Evolutionary conservation across 2,329 filamentous ascomycete species (phyloP).

Genomic region (Leptosphaerulina australis): DNA sequence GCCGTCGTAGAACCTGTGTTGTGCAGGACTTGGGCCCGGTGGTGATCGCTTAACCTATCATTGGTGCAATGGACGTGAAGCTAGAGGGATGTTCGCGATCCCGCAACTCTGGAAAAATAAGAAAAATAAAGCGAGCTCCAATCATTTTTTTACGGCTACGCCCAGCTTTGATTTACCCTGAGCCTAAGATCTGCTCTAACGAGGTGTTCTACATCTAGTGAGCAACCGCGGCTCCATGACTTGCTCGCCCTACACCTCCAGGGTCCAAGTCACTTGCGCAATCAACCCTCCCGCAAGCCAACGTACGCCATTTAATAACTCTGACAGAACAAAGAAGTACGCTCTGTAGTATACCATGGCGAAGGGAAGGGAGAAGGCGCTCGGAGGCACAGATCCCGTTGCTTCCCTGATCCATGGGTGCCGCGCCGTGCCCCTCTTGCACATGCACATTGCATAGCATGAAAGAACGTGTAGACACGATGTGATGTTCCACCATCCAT

Average conservation of each 20-base stretch:
- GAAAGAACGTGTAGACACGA: conserved; percentile 5
- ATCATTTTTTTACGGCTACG: too few species aligned
- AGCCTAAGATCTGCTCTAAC: conserved; percentile 16
- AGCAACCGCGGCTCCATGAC: conserved; percentile 7
- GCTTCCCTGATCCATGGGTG: conserved; percentile 9
- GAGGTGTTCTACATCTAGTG: conserved; percentile 7
- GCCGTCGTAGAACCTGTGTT: conserved; percentile 5
- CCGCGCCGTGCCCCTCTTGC: conserved; percentile 3
- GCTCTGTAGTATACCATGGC: background rate
- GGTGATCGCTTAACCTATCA: conserved; percentile 11
- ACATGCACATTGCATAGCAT: conserved; percentile 9
- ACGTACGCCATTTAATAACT: conserved; percentile 12
- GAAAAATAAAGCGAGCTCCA: conserved; percentile 4
- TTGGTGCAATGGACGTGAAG: background rate
- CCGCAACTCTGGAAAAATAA: conserved; percentile 10
- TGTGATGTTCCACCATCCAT: conserved; percentile 3
- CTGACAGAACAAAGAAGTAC: background rate
- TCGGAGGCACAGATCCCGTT: conserved; percentile 1
- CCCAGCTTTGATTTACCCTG: conserved; percentile 19
- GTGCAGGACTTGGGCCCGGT: conserved; percentile 1
- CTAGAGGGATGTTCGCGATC: background rate
- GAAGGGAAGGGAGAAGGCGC: background rate
- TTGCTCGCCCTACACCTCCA: conserved; percentile 12
- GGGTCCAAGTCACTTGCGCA: conserved; percentile 15
- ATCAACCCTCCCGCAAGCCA: conserved; percentile 17